These are phyloP conservation scores for Striga asiatica DNA, from an alignment of 257 asterid genomes.

Conservation along the genomic window DNA sequence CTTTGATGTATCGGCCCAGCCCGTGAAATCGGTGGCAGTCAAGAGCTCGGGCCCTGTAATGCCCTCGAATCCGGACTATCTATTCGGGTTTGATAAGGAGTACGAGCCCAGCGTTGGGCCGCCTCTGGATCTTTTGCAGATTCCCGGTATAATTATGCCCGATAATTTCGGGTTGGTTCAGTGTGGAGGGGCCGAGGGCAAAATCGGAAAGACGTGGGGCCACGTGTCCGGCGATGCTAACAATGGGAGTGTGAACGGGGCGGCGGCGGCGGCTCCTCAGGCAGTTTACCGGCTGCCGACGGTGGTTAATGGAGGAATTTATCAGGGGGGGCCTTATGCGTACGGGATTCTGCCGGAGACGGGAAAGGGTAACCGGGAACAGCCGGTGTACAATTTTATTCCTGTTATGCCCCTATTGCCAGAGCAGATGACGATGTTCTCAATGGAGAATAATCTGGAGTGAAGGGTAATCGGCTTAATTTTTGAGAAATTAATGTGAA, in stretches of 20 bases:
- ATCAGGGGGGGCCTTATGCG: conserved; percentile 20
- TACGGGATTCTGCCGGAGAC: conserved; percentile 22
- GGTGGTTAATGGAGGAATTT: conserved; percentile 24
- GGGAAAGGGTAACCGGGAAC: conserved; percentile 28
- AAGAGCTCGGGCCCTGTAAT: neutral
- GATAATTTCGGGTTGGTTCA: conserved; percentile 19
- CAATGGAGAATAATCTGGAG: conserved; percentile 17
- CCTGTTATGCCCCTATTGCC: conserved; percentile 24
- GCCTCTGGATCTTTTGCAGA: conserved; percentile 36
- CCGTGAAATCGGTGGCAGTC: conserved; percentile 15
- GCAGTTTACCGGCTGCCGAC: conserved; percentile 36
- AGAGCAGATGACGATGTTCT: conserved; percentile 23
- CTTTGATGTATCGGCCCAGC: conserved; percentile 19
- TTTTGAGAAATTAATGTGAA: conserved; percentile 5
- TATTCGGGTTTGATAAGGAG: conserved; percentile 79
- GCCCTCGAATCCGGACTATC: conserved; percentile 49
- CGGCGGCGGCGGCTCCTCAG: conserved; percentile 14
- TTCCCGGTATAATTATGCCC: conserved; percentile 32
- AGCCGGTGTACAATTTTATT: conserved; percentile 32
- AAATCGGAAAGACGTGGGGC: neutral
- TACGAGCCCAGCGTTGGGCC: conserved; percentile 31
- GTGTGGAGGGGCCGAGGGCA: neutral
- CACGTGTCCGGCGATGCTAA: conserved; percentile 14
- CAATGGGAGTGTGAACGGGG: conserved; percentile 6
- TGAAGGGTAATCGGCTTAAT: conserved; percentile 20